These are phyloP conservation scores for Arthrobotrys iridis DNA, from an alignment of 2,329 filamentous ascomycete species.

Conservation along the genomic window DNA sequence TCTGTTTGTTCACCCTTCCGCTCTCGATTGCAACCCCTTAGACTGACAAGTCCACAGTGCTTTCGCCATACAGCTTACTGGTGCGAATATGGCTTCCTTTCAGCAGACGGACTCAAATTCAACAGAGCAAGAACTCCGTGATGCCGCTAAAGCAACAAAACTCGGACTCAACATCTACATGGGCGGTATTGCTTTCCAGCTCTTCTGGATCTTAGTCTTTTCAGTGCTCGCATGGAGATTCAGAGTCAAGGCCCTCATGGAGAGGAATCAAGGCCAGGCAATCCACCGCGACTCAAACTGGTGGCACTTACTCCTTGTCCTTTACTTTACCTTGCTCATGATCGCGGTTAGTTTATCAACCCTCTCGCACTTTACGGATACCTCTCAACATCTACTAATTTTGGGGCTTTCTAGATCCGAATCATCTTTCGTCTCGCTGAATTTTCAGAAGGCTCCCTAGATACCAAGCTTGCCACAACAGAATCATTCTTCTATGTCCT, in stretches of 20 bases:
- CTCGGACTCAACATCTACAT: slow-evolving; percentile 65
- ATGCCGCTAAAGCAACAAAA: slow-evolving; percentile 58
- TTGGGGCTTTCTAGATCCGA: slow-evolving; percentile 62
- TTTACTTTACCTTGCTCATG: slow-evolving; percentile 61
- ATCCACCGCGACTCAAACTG: slow-evolving; percentile 52
- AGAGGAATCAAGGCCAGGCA: neutral
- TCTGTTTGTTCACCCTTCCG: slow-evolving; percentile 57
- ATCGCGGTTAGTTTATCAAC: slow-evolving; percentile 60
- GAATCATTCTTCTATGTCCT: slow-evolving; percentile 67
- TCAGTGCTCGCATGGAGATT: slow-evolving; percentile 62
- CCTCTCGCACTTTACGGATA: too few relatives aligned
- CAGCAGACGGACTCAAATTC: slow-evolving; percentile 58
- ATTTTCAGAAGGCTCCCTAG: slow-evolving; percentile 65
- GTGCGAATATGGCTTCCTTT: slow-evolving; percentile 60
- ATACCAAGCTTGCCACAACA: slow-evolving; percentile 61
- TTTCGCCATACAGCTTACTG: slow-evolving; percentile 65
- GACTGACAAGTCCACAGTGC: slow-evolving; percentile 55
- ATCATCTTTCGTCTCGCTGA: slow-evolving; percentile 72
- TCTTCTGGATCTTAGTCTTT: slow-evolving; percentile 67
- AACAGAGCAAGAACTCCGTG: slow-evolving; percentile 60
- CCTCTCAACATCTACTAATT: neutral
- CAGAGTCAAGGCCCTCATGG: slow-evolving; percentile 21
- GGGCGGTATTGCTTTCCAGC: slow-evolving; percentile 67
- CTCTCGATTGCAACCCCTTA: neutral
- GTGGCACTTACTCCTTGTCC: slow-evolving; percentile 58